Evolutionary conservation across 345 rosid genomes (phyloP), one percentile per base, ranked within the genome.

Genomic region (Pistacia integerrima): DNA sequence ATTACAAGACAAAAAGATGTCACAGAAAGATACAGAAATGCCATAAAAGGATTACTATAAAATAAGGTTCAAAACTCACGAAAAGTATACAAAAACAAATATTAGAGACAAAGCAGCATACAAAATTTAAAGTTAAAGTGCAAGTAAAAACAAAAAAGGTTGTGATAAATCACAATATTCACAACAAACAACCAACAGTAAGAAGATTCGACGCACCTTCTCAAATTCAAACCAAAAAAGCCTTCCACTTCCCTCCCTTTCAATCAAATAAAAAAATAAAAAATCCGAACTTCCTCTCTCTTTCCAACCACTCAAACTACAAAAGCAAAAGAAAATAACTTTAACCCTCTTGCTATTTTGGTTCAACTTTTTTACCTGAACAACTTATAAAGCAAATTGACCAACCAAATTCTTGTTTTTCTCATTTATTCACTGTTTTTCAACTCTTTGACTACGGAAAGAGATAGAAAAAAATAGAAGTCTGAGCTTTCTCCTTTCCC

Each of bases 1-100:
- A 82, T 83, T 88, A 88, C 87, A 87, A 72, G 92, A 90, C 97
- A 93, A 94, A 87, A 90, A 74, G 83, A 86, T 80, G 97, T 87
- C 90, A 84, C 91, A 84, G 90, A 85, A 78, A 82, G 84, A 82
- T 60, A 81, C 86, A 70, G 71, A 75, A 22, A 41, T 6, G 75
- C 59, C 64, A 62, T 46, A 64, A 77, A 67, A 77, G 73, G 60
- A 51, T 65, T 78, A 70, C 18, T 18, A 57, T 77, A 67, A 70
- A 70, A 58, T 49, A 72, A n/a, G 44, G 70, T 52, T n/a, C 14
- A 75, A 72, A 56, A 78, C 38, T 33, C 35, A 48, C 33, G 7
- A 73, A n/a, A 48, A 5, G 46, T 11, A 14, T 35, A 5, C 54
- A 78, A 48, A 79, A 74, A 80, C 81, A 74, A 69, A 63, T 69